Percentiles rank a stretch among this genome's conserved stretches.
Evolutionary conservation across 352 stramenopile genomes (phyloP).

Genomic region (Phytophthora capsici): DNA sequence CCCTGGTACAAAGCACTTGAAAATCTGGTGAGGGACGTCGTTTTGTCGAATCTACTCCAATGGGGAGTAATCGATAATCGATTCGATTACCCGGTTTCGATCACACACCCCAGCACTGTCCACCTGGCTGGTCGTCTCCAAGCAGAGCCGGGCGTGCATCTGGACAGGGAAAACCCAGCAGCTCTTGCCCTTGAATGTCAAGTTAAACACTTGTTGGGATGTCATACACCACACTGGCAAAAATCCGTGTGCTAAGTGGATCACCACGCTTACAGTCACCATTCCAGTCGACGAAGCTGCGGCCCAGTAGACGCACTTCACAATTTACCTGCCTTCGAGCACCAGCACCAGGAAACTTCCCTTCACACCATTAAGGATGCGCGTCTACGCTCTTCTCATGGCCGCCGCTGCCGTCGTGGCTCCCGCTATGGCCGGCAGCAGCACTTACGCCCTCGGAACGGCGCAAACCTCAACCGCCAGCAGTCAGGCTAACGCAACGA

Average conservation of each 20-base stretch:
- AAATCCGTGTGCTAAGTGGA: conserved; percentile 5
- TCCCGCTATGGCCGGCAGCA: conserved; percentile 12
- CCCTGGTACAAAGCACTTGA: no score
- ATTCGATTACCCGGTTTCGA: neutral
- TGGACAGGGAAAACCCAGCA: neutral
- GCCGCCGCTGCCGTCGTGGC: conserved; percentile 1
- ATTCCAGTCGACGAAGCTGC: neutral
- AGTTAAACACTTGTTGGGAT: neutral
- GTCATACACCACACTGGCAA: conserved; percentile 6
- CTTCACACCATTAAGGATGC: conserved; percentile 3
- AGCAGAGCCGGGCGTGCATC: conserved; percentile 2
- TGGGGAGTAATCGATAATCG: conserved; percentile 4
- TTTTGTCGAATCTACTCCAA: neutral
- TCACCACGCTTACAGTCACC: conserved; percentile 1
- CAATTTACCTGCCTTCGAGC: conserved; percentile 1
- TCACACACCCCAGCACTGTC: neutral
- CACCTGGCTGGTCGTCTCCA: neutral
- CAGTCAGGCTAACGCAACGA: conserved; percentile 2
- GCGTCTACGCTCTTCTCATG: conserved; percentile 22
- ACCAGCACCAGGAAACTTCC: neutral
- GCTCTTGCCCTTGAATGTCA: neutral
- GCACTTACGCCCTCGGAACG: conserved; percentile 7
- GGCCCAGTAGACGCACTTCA: conserved; percentile 2
- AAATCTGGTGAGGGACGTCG: no score
- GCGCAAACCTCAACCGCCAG: conserved; percentile 1